phyloP scores from a whole-genome alignment of 2,329 filamentous ascomycete species.

The Ophiostoma ips region DNA sequence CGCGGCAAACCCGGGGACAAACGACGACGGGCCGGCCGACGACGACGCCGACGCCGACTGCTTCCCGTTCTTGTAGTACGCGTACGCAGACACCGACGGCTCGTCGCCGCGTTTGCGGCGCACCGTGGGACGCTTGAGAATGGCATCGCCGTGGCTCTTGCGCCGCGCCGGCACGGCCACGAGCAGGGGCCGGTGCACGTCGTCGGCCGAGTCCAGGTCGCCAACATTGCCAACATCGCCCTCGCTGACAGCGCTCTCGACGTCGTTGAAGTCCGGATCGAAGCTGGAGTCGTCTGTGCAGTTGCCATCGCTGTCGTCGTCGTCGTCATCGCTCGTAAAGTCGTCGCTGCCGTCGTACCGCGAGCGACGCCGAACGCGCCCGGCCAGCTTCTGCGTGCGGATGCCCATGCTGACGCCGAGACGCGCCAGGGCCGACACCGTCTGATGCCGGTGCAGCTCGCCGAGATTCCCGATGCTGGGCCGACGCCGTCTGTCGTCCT shows the following conservation, averaged over 20 bases:
- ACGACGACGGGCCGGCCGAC: constrained; percentile 1
- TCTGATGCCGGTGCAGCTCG: constrained; percentile 48
- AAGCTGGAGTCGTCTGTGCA: constrained; percentile 11
- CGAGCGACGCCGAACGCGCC: constrained; percentile 29
- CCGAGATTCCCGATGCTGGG: constrained; percentile 44
- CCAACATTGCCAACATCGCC: constrained; percentile 27
- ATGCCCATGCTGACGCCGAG: constrained; percentile 59
- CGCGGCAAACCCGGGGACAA: not conserved
- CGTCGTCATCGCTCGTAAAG: constrained; percentile 11
- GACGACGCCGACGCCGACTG: not conserved
- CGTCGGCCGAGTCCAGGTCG: constrained; percentile 18
- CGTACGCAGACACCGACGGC: too few relatives aligned
- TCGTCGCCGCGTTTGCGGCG: constrained; percentile 17
- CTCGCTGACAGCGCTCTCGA: constrained; percentile 27
- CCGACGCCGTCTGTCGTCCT: constrained; percentile 18
- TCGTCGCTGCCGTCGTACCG: constrained; percentile 27
- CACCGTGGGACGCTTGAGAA: constrained; percentile 17
- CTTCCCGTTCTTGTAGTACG: not conserved
- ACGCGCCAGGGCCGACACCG: constrained; percentile 34
- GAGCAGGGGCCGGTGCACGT: constrained; percentile 15
- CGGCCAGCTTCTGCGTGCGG: constrained; percentile 57
- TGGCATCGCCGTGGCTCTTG: constrained; percentile 28
- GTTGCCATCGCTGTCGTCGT: constrained; percentile 10
- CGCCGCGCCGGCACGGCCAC: constrained; percentile 13
- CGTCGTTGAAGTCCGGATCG: constrained; percentile 24